Evolutionary conservation across 768 basidiomycete species (phyloP).

Genomic region (Amanita polypyramis): DNA sequence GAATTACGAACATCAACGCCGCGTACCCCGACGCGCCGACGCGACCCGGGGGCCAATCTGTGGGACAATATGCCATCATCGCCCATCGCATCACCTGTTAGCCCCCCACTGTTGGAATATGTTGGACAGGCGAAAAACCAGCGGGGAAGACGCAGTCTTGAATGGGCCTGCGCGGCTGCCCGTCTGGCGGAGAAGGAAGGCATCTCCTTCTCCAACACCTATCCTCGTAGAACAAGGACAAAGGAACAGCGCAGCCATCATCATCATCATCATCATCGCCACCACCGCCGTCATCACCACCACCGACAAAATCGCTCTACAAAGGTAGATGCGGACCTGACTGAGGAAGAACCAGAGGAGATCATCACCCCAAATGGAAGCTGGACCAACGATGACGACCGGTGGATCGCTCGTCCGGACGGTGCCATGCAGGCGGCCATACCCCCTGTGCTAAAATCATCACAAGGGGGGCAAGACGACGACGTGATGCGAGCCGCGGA

Average conservation of each 20-base stretch:
- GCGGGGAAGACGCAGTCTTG: slow-evolving; percentile 43
- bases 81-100: slow-evolving; percentile 43
- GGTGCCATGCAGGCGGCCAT: slow-evolving; percentile 12
- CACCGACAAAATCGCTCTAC: slow-evolving; percentile 6
- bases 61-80: slow-evolving; percentile 58
- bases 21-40: slow-evolving; percentile 29
- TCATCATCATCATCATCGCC: slow-evolving; percentile 5
- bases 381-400: slow-evolving; percentile 28
- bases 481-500: slow-evolving; percentile 66
- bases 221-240: not conserved
- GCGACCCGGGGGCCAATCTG: slow-evolving; percentile 26
- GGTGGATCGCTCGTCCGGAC: slow-evolving; percentile 21
- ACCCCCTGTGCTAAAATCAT: slow-evolving; percentile 9
- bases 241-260: not conserved
- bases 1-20: slow-evolving; percentile 33
- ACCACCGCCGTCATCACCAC: not conserved
- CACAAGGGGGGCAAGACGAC: slow-evolving; percentile 34
- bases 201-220: not conserved
- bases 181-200: slow-evolving; percentile 26
- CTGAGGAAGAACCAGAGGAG: slow-evolving; percentile 58
- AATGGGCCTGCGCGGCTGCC: slow-evolving; percentile 67
- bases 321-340: slow-evolving; percentile 29
- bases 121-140: slow-evolving; percentile 38
- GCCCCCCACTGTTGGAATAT: slow-evolving; percentile 37
- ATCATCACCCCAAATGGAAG: slow-evolving; percentile 54